phyloP scores from a whole-genome alignment of 129 eudicot genomes.

The Flaveria bidentis region DNA sequence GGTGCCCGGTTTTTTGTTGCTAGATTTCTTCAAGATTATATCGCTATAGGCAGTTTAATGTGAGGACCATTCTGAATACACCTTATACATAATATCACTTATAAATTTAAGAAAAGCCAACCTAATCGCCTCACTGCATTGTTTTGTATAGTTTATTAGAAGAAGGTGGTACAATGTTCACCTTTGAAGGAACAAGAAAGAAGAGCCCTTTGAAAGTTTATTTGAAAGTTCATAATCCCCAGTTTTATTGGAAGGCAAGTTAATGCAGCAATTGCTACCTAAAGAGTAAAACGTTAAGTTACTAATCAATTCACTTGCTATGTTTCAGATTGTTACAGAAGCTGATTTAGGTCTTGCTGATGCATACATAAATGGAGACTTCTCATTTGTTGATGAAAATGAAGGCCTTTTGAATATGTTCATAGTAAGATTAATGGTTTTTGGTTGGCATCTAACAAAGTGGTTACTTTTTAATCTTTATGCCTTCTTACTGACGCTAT shows the following conservation, averaged over 20 bases:
- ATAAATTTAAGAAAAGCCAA: not conserved
- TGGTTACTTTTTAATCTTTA: not conserved
- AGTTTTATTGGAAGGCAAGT: conserved; percentile 91
- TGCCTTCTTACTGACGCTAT: conserved; percentile 6
- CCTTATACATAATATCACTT: not conserved
- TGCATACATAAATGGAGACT: conserved; percentile 87
- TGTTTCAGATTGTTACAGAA: conserved; percentile 63
- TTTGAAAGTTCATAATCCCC: conserved; percentile 73
- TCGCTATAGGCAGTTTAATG: conserved; percentile 69
- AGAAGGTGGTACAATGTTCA: conserved; percentile 80
- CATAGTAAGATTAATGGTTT: conserved; percentile 50
- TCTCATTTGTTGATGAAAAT: conserved; percentile 79
- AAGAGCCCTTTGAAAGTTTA: conserved; percentile 49
- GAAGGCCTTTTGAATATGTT: conserved; percentile 81
- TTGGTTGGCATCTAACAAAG: not conserved
- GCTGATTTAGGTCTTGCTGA: conserved; percentile 99
- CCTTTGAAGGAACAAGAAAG: conserved; percentile 70
- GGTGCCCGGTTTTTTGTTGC: conserved; percentile 80
- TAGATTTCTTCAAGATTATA: conserved; percentile 61
- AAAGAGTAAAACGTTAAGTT: not conserved
- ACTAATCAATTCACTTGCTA: not conserved
- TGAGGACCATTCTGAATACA: conserved; percentile 42
- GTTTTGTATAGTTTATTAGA: conserved; percentile 56
- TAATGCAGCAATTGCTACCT: not conserved
- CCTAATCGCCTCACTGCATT: not conserved